Evolutionary conservation across 305 asterid species (phyloP).

Genomic region (Solanum hybrid): DNA sequence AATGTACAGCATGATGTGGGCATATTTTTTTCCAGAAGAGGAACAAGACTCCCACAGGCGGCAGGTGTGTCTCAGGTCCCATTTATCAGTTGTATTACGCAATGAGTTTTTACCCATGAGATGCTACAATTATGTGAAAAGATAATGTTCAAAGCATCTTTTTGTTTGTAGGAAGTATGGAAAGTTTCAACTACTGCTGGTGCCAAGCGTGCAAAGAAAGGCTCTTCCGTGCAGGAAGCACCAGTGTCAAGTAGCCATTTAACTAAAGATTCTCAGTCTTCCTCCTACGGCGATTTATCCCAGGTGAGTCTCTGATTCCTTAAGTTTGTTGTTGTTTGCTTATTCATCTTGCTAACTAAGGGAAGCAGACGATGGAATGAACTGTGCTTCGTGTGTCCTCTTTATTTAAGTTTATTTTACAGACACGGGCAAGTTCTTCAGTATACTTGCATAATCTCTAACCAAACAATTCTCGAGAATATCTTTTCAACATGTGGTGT

Average conservation of each 20-base stretch:
- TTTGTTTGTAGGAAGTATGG: conserved; percentile 77
- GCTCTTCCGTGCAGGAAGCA: conserved; percentile 42
- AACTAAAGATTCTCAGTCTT: conserved; percentile 48
- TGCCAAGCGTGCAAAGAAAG: conserved; percentile 80
- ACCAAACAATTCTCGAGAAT: neutral
- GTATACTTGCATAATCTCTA: neutral
- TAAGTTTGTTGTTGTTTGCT: neutral
- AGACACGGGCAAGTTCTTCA: neutral
- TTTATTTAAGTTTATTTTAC: neutral
- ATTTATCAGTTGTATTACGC: neutral
- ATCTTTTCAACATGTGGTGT: neutral
- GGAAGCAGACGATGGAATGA: neutral
- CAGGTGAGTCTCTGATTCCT: conserved; percentile 58
- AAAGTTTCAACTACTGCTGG: conserved; percentile 95
- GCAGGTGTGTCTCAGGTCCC: conserved; percentile 50
- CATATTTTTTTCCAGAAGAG: conserved; percentile 93
- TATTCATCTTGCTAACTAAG: neutral
- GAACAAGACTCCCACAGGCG: conserved; percentile 97
- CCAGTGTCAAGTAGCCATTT: conserved; percentile 33
- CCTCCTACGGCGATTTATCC: conserved; percentile 50
- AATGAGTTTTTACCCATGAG: neutral
- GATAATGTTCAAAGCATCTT: conserved; percentile 4
- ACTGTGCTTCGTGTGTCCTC: neutral
- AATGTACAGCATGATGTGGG: conserved; percentile 96
- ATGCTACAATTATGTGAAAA: neutral